A percentile compares a stretch with the other conserved stretches of the same genome.
Conservation (phyloP, 2,329 filamentous ascomycete species). For the Sporothrix protearum region DNA sequence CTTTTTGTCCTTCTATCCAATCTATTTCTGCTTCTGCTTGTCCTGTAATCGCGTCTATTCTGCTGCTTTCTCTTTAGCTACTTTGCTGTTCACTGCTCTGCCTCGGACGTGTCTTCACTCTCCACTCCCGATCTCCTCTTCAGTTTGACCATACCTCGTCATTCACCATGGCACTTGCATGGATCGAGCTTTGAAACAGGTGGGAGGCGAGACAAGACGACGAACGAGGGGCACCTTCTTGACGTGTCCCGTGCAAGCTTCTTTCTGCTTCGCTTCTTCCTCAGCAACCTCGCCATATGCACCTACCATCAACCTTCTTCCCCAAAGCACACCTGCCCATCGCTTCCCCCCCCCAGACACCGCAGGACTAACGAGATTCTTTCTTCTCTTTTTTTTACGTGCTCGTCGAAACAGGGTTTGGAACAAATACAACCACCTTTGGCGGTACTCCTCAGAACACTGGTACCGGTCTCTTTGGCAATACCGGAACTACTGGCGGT, state of each 20-base stretch:
- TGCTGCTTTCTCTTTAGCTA: background rate
- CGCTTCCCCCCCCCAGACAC: constrained; percentile 21
- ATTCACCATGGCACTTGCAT: constrained; percentile 7
- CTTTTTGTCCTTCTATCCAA: background rate
- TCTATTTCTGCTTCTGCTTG: background rate
- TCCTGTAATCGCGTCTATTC: background rate
- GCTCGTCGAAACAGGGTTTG: constrained; percentile 35
- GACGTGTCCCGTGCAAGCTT: background rate
- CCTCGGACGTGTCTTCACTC: background rate
- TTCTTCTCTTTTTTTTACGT: constrained; percentile 15
- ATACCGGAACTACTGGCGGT: constrained; percentile 25
- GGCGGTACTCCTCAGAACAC: constrained; percentile 38
- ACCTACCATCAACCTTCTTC: background rate
- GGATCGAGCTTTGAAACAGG: background rate
- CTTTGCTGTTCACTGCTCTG: background rate
- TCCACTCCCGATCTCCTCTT: background rate
- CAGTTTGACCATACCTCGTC: background rate
- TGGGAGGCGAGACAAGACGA: background rate
- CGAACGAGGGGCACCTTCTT: background rate
- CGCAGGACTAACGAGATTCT: constrained; percentile 29
- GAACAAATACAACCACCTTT: constrained; percentile 38
- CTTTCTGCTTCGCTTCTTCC: background rate
- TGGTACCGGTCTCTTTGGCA: constrained; percentile 48
- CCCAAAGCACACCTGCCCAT: background rate
- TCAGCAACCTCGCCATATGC: background rate